Evolutionary conservation across 345 rosid genomes (phyloP).

Genomic region (Brassica incana): DNA sequence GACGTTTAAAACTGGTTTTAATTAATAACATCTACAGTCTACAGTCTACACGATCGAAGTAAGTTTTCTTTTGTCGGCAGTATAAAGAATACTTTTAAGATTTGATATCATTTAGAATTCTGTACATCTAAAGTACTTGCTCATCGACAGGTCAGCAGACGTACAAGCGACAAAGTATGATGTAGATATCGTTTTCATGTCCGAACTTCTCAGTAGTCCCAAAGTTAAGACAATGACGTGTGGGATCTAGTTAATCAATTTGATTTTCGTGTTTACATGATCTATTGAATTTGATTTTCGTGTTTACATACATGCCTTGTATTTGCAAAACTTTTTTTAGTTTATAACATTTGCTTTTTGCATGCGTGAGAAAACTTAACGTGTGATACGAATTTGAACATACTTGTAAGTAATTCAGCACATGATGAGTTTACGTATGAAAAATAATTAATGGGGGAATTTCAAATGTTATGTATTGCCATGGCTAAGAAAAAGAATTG

Average conservation of each 20-base stretch:
- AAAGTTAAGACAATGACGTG: not conserved
- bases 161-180: slow-evolving; percentile 6
- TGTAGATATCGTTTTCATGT: not conserved
- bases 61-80: not conserved
- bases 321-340: not conserved
- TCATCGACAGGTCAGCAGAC: not conserved
- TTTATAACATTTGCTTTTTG: not conserved
- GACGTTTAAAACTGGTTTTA: not conserved
- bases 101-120: not conserved
- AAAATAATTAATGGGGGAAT: not conserved
- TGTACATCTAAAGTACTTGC: not conserved
- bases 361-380: not conserved
- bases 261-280: not conserved
- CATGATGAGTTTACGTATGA: not conserved
- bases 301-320: not conserved
- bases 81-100: not conserved
- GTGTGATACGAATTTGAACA: not conserved
- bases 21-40: not conserved
- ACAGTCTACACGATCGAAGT: not conserved
- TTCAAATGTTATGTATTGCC: not conserved
- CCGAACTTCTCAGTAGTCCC: not conserved
- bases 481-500: not conserved
- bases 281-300: not conserved
- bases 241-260: not conserved
- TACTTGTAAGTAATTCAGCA: not conserved